Conservation (phyloP, 768 basidiomycete species). For the Pluteus cervinus region DNA sequence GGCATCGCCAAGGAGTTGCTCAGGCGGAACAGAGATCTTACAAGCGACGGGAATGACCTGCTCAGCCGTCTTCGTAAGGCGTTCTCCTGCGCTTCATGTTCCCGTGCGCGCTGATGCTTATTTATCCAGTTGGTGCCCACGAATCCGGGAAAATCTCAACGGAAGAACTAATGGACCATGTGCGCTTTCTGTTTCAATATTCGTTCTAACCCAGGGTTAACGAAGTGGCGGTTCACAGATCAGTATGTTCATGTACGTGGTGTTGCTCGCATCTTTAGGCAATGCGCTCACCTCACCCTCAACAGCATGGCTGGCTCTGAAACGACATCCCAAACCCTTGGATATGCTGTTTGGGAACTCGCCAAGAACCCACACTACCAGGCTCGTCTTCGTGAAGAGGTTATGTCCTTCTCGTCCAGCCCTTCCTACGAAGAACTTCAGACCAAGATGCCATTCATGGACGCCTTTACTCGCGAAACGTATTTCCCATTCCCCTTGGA, state of each 20-base stretch:
- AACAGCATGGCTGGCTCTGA: constrained; percentile 35
- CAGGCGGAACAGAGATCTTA: too few relatives aligned
- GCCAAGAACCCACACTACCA: constrained; percentile 30
- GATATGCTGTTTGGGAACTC: constrained; percentile 32
- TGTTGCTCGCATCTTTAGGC: too few relatives aligned
- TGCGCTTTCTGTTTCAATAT: too few relatives aligned
- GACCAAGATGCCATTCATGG: constrained; percentile 28
- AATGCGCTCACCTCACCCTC: neutral
- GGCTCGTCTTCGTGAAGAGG: constrained; percentile 30
- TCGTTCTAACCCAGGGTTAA: too few relatives aligned
- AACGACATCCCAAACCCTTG: constrained; percentile 30
- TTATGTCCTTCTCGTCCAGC: constrained; percentile 21
- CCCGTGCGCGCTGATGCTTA: too few relatives aligned
- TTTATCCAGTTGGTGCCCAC: too few relatives aligned
- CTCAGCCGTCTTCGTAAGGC: too few relatives aligned
- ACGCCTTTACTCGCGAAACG: constrained; percentile 38
- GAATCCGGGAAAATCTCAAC: too few relatives aligned
- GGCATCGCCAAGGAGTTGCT: too few relatives aligned
- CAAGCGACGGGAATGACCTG: too few relatives aligned
- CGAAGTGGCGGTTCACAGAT: constrained; percentile 22
- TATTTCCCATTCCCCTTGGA: constrained; percentile 10
- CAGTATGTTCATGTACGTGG: constrained; percentile 28
- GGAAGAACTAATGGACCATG: too few relatives aligned
- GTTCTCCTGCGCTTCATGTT: too few relatives aligned
- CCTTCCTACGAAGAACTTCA: constrained; percentile 30